Evolutionary conservation across 2,329 filamentous ascomycete species (phyloP), one percentile per base, ranked within the genome.

Genomic region (Akanthomyces muscarius): DNA sequence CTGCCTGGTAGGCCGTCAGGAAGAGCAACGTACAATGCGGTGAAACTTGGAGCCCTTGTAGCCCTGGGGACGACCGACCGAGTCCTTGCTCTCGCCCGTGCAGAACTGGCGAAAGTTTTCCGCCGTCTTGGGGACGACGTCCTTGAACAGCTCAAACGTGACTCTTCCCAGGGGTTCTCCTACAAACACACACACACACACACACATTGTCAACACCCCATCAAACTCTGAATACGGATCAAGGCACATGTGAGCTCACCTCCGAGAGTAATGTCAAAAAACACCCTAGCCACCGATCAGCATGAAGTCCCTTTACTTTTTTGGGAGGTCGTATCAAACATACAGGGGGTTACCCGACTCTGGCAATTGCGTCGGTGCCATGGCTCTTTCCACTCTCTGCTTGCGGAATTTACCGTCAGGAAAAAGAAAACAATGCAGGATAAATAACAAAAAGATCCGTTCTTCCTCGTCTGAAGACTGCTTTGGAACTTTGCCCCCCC

Each of bases 91-190:
- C 80, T 98, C 94, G 70, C 95, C 95, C 0, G 94, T 98, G 79
- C 93, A 97, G 79, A 97, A 97, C 73, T 96, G 92, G 53, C 93
- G 90, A 75, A 99, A 98, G 80, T 98, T 98, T 77, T 98, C 95
- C 36, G 92, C 91, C 10, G 95, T 98, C 71, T 88, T 89, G 66
- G 93, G 92, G 0, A 92, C 90, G 25, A 89, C 82, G 76, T 96
- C 85, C 65, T 88, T 87, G 81, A 95, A 97, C 65, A 99, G 86
- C 77, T 97, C 91, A 75, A 97, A 92, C 68, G 90, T 93, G 71
- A 97, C 87, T 63, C 92, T 88, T 66, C 93, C 93, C 18, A 97
- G 84, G 3, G 91, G 88, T 72, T 96, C 91, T 65, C 92, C 92
- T 95, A 68, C 30, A 41, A 25, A 30, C 28, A 30, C 6, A 21